Percentiles rank a stretch among this genome's conserved stretches.
Evolutionary conservation across 225 moss, liverwort and hornwort genomes (phyloP).

Genomic region (Sphagnum tenellum): DNA sequence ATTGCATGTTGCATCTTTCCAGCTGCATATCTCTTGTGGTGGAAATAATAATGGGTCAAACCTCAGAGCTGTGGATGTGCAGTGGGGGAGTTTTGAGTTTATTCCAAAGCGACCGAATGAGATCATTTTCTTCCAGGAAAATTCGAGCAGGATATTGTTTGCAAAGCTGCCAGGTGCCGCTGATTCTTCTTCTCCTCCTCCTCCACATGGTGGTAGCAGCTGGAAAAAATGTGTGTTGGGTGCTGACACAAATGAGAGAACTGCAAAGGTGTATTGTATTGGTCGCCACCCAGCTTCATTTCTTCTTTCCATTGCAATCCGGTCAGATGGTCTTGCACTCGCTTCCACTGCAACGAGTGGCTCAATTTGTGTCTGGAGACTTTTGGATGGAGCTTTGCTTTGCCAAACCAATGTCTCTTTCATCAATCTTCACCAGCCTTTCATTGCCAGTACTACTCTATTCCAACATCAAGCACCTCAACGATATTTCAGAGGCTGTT

Average conservation of each 20-base stretch:
- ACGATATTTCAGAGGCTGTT: neutral
- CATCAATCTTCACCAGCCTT: neutral
- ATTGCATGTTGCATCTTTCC: constrained; percentile 17
- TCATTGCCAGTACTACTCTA: neutral
- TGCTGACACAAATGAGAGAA: constrained; percentile 2
- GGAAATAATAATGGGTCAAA: neutral
- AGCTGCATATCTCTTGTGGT: constrained; percentile 18
- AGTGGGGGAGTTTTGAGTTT: constrained; percentile 35
- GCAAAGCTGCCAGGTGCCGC: constrained; percentile 10
- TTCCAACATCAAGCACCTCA: neutral
- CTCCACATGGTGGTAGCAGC: neutral
- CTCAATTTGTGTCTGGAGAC: constrained; percentile 24
- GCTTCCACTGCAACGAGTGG: constrained; percentile 24
- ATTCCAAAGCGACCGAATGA: constrained; percentile 19
- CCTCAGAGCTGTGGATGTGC: constrained; percentile 14
- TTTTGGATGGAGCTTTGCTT: constrained; percentile 28
- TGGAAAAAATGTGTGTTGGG: neutral
- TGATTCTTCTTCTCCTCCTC: constrained; percentile 4
- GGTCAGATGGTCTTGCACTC: constrained; percentile 27
- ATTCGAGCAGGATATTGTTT: constrained; percentile 25
- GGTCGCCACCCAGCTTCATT: constrained; percentile 21
- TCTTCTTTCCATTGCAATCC: constrained; percentile 19
- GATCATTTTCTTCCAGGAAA: constrained; percentile 29
- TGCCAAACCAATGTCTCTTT: constrained; percentile 12
- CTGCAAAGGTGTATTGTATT: constrained; percentile 21